A percentile compares a stretch with the other conserved stretches of the same genome.
Conservation (phyloP, 352 stramenopile genomes). For the Elongisporangium anandrum region DNA sequence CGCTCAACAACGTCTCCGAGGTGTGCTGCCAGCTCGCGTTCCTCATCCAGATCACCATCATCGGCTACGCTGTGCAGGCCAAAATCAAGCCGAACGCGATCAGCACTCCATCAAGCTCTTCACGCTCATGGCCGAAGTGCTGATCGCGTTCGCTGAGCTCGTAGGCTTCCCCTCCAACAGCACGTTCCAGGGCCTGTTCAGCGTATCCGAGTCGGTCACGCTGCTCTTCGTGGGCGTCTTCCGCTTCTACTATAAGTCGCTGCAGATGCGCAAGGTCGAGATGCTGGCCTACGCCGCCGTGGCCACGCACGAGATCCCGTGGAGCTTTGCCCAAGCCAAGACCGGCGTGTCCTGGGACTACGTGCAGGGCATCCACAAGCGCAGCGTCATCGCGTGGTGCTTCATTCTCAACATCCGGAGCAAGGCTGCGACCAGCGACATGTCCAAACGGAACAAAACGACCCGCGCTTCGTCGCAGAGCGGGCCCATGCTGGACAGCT, state of each 20-base stretch:
- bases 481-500: background rate
- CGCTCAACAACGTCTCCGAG: conserved; percentile 33
- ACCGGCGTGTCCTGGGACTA: conserved; percentile 14
- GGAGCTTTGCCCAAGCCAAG: conserved; percentile 7
- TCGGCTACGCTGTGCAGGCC: conserved; percentile 27
- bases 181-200: conserved; percentile 2
- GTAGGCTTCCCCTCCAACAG: conserved; percentile 1
- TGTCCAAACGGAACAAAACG: background rate
- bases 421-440: conserved; percentile 5
- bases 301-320: conserved; percentile 14
- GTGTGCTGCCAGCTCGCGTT: conserved; percentile 28
- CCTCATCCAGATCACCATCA: conserved; percentile 39
- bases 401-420: conserved; percentile 12
- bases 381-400: conserved; percentile 12
- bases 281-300: conserved; percentile 11
- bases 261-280: conserved; percentile 10
- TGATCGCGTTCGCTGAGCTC: conserved; percentile 15
- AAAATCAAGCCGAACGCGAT: conserved; percentile 29
- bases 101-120: conserved; percentile 22
- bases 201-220: conserved; percentile 5
- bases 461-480: background rate
- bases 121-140: conserved; percentile 20
- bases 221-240: conserved; percentile 9
- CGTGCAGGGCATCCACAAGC: conserved; percentile 12
- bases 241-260: conserved; percentile 18